These are phyloP conservation scores for Phytophthora tubulina DNA, from an alignment of 352 stramenopile species.

Conservation along the genomic window DNA sequence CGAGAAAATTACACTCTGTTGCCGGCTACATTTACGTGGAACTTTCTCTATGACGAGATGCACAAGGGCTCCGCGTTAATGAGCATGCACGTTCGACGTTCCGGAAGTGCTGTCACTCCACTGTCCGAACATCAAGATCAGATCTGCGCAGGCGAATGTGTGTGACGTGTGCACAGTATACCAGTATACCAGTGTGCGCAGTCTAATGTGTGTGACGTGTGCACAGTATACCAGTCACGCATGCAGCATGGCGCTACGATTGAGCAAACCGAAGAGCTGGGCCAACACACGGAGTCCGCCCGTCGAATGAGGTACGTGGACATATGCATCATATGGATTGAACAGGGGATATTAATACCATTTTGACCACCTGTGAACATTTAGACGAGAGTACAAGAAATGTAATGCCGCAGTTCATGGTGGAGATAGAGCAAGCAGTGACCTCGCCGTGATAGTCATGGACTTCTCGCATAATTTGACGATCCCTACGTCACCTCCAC, in stretches of 20 bases:
- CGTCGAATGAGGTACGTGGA: slow-evolving; percentile 29
- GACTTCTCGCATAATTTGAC: slow-evolving; percentile 30
- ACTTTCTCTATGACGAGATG: too few relatives aligned
- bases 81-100: too few relatives aligned
- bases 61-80: too few relatives aligned
- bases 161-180: slow-evolving; percentile 21
- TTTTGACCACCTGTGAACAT: slow-evolving; percentile 5
- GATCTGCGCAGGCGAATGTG: slow-evolving; percentile 9
- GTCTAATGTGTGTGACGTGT: slow-evolving; percentile 19
- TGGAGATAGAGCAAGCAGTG: not conserved
- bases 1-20: too few relatives aligned
- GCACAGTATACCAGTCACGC: slow-evolving; percentile 11
- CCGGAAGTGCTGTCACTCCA: not conserved
- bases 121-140: not conserved
- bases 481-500: slow-evolving; percentile 13
- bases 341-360: slow-evolving; percentile 6
- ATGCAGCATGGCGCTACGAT: slow-evolving; percentile 4
- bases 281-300: not conserved
- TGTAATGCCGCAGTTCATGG: not conserved
- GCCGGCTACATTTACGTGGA: too few relatives aligned
- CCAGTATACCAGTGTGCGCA: not conserved
- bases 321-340: slow-evolving; percentile 21
- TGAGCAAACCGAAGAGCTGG: slow-evolving; percentile 17
- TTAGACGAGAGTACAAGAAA: slow-evolving; percentile 14
- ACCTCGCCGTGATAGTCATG: not conserved